phyloP scores from a whole-genome alignment of 139 green algal genomes.

The Desmodesmus armatus region DNA sequence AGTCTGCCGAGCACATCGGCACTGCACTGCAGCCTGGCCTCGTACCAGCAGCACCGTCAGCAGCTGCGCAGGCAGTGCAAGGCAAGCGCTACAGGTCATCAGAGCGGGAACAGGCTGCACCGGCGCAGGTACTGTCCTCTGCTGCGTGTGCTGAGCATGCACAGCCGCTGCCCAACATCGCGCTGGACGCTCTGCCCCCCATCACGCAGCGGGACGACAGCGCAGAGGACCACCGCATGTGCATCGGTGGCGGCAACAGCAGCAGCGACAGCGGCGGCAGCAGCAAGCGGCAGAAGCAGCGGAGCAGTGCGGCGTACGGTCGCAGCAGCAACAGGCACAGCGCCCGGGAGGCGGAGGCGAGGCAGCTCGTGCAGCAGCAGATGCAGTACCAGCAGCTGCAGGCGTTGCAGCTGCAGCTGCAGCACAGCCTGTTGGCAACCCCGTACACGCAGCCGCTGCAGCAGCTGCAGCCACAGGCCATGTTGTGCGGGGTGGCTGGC shows the following conservation, averaged over 20 bases:
- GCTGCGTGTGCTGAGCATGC: too few species aligned
- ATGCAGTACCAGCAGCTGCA: neutral
- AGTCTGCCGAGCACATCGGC: too few species aligned
- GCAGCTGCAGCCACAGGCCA: neutral
- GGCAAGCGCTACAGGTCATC: too few species aligned
- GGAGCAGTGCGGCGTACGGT: neutral
- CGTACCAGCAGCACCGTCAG: neutral
- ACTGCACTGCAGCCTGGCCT: neutral
- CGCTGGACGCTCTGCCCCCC: too few species aligned
- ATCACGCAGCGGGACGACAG: neutral
- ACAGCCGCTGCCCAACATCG: too few species aligned
- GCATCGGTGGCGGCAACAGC: neutral
- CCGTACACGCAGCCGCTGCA: neutral
- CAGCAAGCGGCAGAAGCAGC: neutral
- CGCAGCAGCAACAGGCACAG: neutral
- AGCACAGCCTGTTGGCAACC: neutral
- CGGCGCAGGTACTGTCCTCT: too few species aligned
- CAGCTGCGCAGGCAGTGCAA: neutral
- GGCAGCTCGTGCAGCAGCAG: neutral
- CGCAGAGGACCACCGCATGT: too few species aligned
- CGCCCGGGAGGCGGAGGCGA: neutral
- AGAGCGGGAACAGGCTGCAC: too few species aligned
- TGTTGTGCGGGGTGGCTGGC: too few species aligned
- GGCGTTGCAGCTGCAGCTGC: constrained; percentile 1
- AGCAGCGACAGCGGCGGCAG: neutral